Base-by-base conservation (phyloP, 176 grass and related monocot species). In the Triticum monococcum region DNA sequence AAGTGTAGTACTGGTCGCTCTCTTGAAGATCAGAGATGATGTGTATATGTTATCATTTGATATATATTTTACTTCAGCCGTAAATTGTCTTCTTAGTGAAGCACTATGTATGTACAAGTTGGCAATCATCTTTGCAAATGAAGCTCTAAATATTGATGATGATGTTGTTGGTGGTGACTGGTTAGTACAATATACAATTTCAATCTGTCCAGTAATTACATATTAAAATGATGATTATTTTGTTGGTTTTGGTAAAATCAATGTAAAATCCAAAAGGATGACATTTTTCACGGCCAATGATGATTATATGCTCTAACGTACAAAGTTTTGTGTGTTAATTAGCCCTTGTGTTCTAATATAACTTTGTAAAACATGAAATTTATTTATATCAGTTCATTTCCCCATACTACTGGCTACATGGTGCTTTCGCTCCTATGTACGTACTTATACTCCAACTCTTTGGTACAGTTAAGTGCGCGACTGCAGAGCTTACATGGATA, bases 111-210 rank as follows among this genome's bases (percentile, higher is more conserved):
- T 86, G 66, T 79, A 73, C 79, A 72, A 33, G 16, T 56, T 72
- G 80, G 62, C 12, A 64, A 79, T 79, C 9, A 83, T 79, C 32
- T 33, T 65, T 78, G 30, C 85, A 70, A 81, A 30, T 18, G 3
- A 86, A 20, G n/a, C 6, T 23, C 30, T 43, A 46, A 56, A 56
- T 56, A 56, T 56, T 71, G 9, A 40, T 72, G 20, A 72, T 10
- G 8, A 37, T 72, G 36, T 35, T 4, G 63, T 20, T 69, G 32
- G 18, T 35, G 65, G 4, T 68, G 16, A 72, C 20, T 40, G 12
- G 11, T 20, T 5, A 41, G 7, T 38, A 8, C 0, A 20, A 70
- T 45, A 33, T 33, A 48, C 3, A 64, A 31, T 8, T 67, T 65
- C n/a, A 32, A 37, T 37, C 17, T 11, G 9, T 40, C 33, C 4